Evolutionary conservation across 2,329 filamentous ascomycete genomes (phyloP).

Genomic region (Coniochaeta pulveracea): DNA sequence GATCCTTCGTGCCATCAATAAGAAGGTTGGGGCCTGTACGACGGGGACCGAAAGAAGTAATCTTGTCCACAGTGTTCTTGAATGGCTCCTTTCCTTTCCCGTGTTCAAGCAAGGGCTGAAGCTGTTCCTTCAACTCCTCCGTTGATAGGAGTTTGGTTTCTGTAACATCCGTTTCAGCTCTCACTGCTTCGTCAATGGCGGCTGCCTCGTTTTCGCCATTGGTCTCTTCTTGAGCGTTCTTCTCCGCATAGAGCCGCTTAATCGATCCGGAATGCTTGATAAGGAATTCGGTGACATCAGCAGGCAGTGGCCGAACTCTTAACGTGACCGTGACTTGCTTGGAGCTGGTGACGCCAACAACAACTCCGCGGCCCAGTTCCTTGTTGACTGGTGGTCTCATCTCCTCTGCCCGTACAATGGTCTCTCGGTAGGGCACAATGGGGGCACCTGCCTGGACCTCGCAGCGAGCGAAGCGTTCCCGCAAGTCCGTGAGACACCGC

Average conservation of each 20-base stretch:
- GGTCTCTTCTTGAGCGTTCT: conserved; percentile 35
- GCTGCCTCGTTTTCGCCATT: conserved; percentile 20
- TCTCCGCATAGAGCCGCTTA: conserved; percentile 66
- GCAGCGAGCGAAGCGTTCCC: conserved; percentile 85
- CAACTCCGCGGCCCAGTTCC: conserved; percentile 72
- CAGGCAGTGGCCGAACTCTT: conserved; percentile 67
- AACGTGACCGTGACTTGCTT: conserved; percentile 75
- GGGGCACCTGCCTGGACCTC: conserved; percentile 90
- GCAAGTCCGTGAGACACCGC: conserved; percentile 82
- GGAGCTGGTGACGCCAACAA: conserved; percentile 65
- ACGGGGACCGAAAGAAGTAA: conserved; percentile 82
- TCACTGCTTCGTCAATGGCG: conserved; percentile 21
- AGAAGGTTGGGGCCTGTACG: conserved; percentile 81
- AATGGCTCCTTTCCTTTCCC: conserved; percentile 68
- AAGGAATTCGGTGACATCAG: conserved; percentile 73
- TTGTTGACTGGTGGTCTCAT: conserved; percentile 85
- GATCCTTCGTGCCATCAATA: conserved; percentile 66
- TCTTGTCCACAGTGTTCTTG: conserved; percentile 65
- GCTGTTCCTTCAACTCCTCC: conserved; percentile 65
- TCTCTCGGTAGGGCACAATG: conserved; percentile 93
- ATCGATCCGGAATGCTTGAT: conserved; percentile 69
- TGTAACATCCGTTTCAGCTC: conserved; percentile 44
- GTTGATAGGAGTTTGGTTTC: conserved; percentile 54
- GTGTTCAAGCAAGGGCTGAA: conserved; percentile 57
- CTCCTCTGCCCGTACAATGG: conserved; percentile 75